Percentiles rank a stretch among this genome's conserved stretches.
These are phyloP conservation scores for Alternaria ethzedia DNA, from an alignment of 2,329 filamentous ascomycete species.

Conservation along the genomic window DNA sequence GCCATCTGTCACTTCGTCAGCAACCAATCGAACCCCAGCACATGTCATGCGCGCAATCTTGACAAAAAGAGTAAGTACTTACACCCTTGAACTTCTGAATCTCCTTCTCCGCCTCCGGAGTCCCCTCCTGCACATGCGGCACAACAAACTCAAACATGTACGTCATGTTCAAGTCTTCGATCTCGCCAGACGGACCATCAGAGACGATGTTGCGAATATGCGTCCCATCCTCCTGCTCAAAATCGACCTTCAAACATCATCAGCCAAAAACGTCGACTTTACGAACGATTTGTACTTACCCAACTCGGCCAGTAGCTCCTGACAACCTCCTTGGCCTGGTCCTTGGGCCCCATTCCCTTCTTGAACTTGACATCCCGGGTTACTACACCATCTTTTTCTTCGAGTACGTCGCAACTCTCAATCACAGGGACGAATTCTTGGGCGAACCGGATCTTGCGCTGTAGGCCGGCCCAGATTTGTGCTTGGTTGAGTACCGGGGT, in stretches of 20 bases:
- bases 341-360: constrained; percentile 35
- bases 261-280: background rate
- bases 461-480: constrained; percentile 54
- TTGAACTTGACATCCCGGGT: constrained; percentile 51
- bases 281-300: constrained; percentile 33
- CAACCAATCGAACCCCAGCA: background rate
- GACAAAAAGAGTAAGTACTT: constrained; percentile 3
- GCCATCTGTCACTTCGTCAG: constrained; percentile 37
- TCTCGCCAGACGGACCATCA: constrained; percentile 42
- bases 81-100: constrained; percentile 32
- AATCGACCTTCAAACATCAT: constrained; percentile 49
- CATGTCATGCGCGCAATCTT: background rate
- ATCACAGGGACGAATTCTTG: constrained; percentile 57
- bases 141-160: constrained; percentile 55
- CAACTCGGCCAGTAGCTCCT: constrained; percentile 48
- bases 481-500: constrained; percentile 45
- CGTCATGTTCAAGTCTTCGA: constrained; percentile 52
- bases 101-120: constrained; percentile 42
- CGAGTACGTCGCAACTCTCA: constrained; percentile 48
- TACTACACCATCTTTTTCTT: constrained; percentile 46
- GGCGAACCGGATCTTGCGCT: constrained; percentile 54
- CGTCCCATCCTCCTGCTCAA: constrained; percentile 52
- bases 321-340: constrained; percentile 48
- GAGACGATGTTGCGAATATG: constrained; percentile 55
- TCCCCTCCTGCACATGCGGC: constrained; percentile 44